phyloP scores from a whole-genome alignment of 2,329 filamentous ascomycete species.

The Scytalidium lignicola region DNA sequence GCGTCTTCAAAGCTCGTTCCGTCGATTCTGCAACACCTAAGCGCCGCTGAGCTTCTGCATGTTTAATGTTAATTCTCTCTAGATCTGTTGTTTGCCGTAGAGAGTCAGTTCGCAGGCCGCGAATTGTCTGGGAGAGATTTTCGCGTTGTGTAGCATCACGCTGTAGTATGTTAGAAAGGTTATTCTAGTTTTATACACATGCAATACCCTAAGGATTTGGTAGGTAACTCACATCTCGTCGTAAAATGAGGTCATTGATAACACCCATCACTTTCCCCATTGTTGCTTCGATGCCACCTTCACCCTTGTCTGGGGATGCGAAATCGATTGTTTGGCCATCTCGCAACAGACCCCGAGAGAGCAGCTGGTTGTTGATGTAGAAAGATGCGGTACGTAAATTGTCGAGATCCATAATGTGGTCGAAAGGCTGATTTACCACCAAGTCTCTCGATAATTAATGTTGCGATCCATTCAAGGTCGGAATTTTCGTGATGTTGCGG shows the following conservation, averaged over 20 bases:
- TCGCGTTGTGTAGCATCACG: constrained; percentile 88
- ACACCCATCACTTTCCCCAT: constrained; percentile 88
- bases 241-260: constrained; percentile 86
- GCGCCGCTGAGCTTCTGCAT: constrained; percentile 49
- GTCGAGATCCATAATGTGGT: constrained; percentile 32
- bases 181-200: not conserved
- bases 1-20: constrained; percentile 62
- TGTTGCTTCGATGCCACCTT: constrained; percentile 58
- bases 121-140: constrained; percentile 72
- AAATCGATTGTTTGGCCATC: constrained; percentile 79
- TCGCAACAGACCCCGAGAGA: constrained; percentile 59
- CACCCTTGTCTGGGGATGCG: constrained; percentile 60
- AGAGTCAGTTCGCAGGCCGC: constrained; percentile 68
- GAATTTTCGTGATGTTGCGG: not conserved
- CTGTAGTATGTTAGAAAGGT: constrained; percentile 36
- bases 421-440: not conserved
- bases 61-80: constrained; percentile 49
- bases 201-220: not conserved
- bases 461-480: not conserved
- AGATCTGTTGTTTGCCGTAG: constrained; percentile 68
- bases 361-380: constrained; percentile 69
- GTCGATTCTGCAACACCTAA: constrained; percentile 60
- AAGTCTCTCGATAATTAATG: not conserved
- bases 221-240: constrained; percentile 67
- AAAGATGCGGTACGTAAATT: constrained; percentile 63